Conservation (phyloP, 2,329 filamentous ascomycete species). For the Curvularia spicifera region DNA sequence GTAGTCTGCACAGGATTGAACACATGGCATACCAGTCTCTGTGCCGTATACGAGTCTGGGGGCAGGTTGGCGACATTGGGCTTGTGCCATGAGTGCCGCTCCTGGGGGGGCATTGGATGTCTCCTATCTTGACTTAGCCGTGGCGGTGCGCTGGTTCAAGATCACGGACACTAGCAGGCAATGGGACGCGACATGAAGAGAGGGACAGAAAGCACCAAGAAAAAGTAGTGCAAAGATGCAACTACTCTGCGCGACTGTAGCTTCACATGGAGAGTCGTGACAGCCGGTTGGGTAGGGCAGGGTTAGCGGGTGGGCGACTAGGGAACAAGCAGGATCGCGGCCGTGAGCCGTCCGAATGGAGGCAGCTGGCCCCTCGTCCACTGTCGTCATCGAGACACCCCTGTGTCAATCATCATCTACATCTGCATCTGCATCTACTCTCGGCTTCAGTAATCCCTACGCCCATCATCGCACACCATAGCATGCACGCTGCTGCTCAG, state of each 20-base stretch:
- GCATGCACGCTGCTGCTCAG: background rate
- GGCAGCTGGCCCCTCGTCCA: slow-evolving; percentile 13
- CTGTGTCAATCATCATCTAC: slow-evolving; percentile 33
- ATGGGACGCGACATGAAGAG: slow-evolving; percentile 17
- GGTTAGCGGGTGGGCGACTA: slow-evolving; percentile 17
- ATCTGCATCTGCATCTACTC: slow-evolving; percentile 7
- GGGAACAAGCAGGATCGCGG: slow-evolving; percentile 22
- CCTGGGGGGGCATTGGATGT: slow-evolving; percentile 41
- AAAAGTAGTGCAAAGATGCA: slow-evolving; percentile 7
- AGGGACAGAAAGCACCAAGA: slow-evolving; percentile 19
- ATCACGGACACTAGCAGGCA: slow-evolving; percentile 15
- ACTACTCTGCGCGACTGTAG: slow-evolving; percentile 13
- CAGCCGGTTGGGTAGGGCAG: slow-evolving; percentile 21
- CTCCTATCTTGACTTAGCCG: slow-evolving; percentile 22
- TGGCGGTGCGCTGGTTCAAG: slow-evolving; percentile 22
- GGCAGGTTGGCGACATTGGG: slow-evolving; percentile 48
- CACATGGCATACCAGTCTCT: slow-evolving; percentile 57
- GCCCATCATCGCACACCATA: background rate
- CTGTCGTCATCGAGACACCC: slow-evolving; percentile 33
- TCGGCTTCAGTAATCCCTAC: slow-evolving; percentile 6
- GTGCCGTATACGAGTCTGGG: slow-evolving; percentile 60
- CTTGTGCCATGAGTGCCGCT: slow-evolving; percentile 44
- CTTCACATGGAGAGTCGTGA: slow-evolving; percentile 20
- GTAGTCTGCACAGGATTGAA: background rate
- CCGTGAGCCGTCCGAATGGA: slow-evolving; percentile 19